Percentiles rank a stretch among this genome's conserved stretches.
Conservation (phyloP, 345 rosid species). For the sweet orange (Citrus sinensis) region DNA sequence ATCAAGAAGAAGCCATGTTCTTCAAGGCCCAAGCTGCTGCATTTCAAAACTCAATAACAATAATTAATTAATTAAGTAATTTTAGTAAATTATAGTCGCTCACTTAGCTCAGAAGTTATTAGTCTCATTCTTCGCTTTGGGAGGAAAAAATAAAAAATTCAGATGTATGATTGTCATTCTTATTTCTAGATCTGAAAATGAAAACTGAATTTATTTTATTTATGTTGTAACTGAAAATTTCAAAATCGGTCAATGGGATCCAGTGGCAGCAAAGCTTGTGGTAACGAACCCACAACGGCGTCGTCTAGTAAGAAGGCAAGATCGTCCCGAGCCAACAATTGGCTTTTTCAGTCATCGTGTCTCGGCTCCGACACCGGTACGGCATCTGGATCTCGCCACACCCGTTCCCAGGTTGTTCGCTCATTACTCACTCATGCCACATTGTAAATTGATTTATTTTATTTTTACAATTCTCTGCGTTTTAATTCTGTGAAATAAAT, state of each 20-base stretch:
- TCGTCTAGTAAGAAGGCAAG: constrained; percentile 36
- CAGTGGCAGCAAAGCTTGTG: constrained; percentile 59
- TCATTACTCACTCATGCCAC: not conserved
- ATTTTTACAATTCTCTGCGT: not conserved
- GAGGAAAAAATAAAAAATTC: no score
- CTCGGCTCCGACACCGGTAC: constrained; percentile 26
- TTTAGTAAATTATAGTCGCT: not conserved
- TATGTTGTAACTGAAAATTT: not conserved
- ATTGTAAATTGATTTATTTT: not conserved
- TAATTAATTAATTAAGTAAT: no score
- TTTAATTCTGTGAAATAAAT: not conserved
- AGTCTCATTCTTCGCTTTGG: no score
- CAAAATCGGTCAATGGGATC: constrained; percentile 53
- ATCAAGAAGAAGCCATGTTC: not conserved
- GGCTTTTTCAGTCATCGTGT: constrained; percentile 68
- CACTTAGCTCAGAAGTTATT: not conserved
- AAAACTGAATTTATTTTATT: not conserved
- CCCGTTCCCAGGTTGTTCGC: constrained; percentile 37
- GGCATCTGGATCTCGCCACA: constrained; percentile 54
- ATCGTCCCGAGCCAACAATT: constrained; percentile 38
- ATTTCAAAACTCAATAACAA: not conserved
- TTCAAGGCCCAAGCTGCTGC: not conserved
- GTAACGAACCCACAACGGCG: constrained; percentile 26
- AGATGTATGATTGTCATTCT: not conserved
- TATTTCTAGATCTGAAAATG: constrained; percentile 5